Evolutionary conservation across 345 rosid species (phyloP).

Genomic region (Limnanthes douglasii): DNA sequence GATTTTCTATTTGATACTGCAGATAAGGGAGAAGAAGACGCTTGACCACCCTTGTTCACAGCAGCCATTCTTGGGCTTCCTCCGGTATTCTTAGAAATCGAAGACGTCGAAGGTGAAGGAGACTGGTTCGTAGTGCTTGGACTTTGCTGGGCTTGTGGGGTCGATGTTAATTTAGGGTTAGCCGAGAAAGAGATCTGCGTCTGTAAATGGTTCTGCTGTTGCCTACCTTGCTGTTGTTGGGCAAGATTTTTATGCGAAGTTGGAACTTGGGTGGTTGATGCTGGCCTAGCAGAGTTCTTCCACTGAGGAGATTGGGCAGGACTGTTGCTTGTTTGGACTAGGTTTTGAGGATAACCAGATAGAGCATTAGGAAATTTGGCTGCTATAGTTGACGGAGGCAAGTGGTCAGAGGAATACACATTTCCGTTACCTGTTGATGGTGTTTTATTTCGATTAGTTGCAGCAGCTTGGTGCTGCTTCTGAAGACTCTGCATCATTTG

Average conservation of each 20-base stretch:
- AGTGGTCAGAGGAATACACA: slow-evolving; percentile 54
- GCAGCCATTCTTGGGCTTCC: slow-evolving; percentile 82
- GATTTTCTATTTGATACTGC: slow-evolving; percentile 62
- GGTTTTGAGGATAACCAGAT: slow-evolving; percentile 51
- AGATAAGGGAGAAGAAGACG: slow-evolving; percentile 31
- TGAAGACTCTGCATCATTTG: too few relatives aligned
- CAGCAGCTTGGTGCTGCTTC: too few relatives aligned
- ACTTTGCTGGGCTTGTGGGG: slow-evolving; percentile 37
- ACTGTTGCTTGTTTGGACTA: too few relatives aligned
- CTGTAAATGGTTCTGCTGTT: too few relatives aligned
- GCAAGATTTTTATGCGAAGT: too few relatives aligned
- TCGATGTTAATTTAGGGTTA: slow-evolving; percentile 35
- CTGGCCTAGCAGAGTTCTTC: slow-evolving; percentile 56
- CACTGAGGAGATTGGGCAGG: slow-evolving; percentile 80
- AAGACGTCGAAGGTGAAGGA: slow-evolving; percentile 79
- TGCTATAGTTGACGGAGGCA: slow-evolving; percentile 35
- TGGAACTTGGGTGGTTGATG: slow-evolving; percentile 27
- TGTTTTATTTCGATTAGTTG: slow-evolving; percentile 54
- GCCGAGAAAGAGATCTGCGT: slow-evolving; percentile 60
- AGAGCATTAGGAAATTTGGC: slow-evolving; percentile 43
- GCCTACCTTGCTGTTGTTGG: slow-evolving; percentile 65
- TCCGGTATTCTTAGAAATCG: slow-evolving; percentile 71
- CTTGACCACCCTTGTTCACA: slow-evolving; percentile 60
- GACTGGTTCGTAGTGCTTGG: slow-evolving; percentile 32
- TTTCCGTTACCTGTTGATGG: slow-evolving; percentile 44